Percentiles rank a stretch among this genome's conserved stretches.
phyloP scores from a whole-genome alignment of 768 basidiomycete species.

The Boletus speciosus region DNA sequence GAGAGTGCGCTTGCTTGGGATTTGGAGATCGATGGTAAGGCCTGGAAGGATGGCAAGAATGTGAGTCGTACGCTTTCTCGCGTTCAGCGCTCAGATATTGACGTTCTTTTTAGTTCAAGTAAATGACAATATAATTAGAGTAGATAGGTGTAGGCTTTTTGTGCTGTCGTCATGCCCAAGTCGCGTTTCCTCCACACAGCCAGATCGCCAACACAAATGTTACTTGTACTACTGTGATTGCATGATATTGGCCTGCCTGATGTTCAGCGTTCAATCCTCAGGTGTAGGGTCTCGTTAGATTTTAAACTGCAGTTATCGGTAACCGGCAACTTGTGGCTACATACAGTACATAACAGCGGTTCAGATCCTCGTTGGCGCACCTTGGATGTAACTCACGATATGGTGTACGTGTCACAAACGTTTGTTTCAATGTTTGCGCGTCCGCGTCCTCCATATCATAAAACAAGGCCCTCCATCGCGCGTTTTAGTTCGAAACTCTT shows the following conservation, averaged over 20 bases:
- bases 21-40: slow-evolving; percentile 81
- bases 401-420: too few relatives aligned
- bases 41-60: slow-evolving; percentile 89
- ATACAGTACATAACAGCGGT: too few relatives aligned
- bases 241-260: neutral
- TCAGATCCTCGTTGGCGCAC: too few relatives aligned
- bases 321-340: neutral
- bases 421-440: too few relatives aligned
- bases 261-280: neutral
- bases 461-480: too few relatives aligned
- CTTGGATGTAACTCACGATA: too few relatives aligned
- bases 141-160: slow-evolving; percentile 24
- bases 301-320: neutral
- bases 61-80: slow-evolving; percentile 45
- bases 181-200: neutral
- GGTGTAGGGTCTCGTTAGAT: neutral
- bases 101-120: slow-evolving; percentile 22
- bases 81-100: neutral
- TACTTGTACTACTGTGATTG: neutral
- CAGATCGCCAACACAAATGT: neutral
- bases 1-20: slow-evolving; percentile 95
- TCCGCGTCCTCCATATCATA: too few relatives aligned
- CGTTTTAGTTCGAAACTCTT: too few relatives aligned
- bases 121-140: slow-evolving; percentile 7
- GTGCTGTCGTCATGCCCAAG: slow-evolving; percentile 3